Base-by-base conservation (phyloP, 495 filamentous ascomycete species). In the Neurospora sp. region DNA sequence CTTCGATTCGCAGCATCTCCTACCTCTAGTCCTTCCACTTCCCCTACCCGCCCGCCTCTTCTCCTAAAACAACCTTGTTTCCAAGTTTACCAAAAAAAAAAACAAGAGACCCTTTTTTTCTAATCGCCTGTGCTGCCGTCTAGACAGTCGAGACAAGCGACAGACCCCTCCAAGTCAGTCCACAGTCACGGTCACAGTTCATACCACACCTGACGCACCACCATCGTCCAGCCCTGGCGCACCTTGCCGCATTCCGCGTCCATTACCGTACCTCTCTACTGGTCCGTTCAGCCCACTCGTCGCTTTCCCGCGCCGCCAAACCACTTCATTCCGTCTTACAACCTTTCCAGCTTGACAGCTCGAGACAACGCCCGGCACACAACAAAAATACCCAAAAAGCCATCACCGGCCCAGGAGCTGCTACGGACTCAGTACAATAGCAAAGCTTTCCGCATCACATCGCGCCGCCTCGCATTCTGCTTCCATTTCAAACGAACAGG, bases 311-410 rank as follows among this genome's bases (percentile, higher is more conserved):
- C 35, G 71, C 77, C 70, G 8, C 61, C 70, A 68, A 73, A 71
- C 71, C 61, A 76, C 74, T 73, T 73, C 77, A 77, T 80, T 77
- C 73, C 77, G 74, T 73, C 70, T 68, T 69, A 61, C 53, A 73
- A 69, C 69, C 75, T 73, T 77, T 75, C 74, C 75, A 72, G 68
- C 53, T 65, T 65, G 27, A 65, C 75, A 73, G 69, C 38, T 71
- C 70, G 70, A 71, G 20, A 71, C 39, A 35, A 44, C 70, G 22
- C 69, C 71, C 72, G 71, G 74, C 73, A 35, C 37, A 42, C 38
- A 40, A 71, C 35, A 44, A 76, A 70, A 61, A 71, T 73, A 69
- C 70, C 69, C 39, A 14, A 65, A 59, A 16, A 65, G 12, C 53
- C 53, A 65, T 37, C 53, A 65, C 12, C 14, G 27, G 53, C 53